Percentiles rank a stretch among this genome's conserved stretches.
Evolutionary conservation across 1,139 yeast genomes (phyloP).

Genomic region (Yamadazyma atmosphaerica): DNA sequence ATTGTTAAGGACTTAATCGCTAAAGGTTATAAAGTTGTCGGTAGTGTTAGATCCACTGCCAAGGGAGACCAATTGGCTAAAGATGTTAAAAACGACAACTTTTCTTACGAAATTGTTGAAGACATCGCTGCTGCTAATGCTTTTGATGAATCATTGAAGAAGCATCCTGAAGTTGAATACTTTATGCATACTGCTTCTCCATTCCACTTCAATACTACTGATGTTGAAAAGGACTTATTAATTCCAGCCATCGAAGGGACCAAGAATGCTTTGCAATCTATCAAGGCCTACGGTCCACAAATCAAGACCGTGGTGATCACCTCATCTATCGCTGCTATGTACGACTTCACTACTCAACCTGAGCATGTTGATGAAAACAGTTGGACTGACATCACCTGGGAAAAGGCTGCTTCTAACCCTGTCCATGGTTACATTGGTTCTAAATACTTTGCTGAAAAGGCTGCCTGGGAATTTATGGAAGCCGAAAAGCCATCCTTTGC

Average conservation of each 20-base stretch:
- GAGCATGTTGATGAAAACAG: conserved; percentile 24
- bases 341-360: not conserved
- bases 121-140: conserved; percentile 52
- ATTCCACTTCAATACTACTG: conserved; percentile 15
- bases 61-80: conserved; percentile 48
- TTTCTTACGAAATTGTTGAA: conserved; percentile 48
- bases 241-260: conserved; percentile 23
- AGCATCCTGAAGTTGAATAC: conserved; percentile 49
- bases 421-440: conserved; percentile 30
- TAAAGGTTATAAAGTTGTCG: conserved; percentile 53
- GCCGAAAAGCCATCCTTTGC: conserved; percentile 25
- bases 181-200: conserved; percentile 54
- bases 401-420: conserved; percentile 24
- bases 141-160: conserved; percentile 50
- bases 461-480: conserved; percentile 54
- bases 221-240: conserved; percentile 19
- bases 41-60: conserved; percentile 54
- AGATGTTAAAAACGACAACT: conserved; percentile 26
- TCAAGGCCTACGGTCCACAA: conserved; percentile 23
- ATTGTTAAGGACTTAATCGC: conserved; percentile 25
- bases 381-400: conserved; percentile 42
- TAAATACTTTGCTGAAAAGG: conserved; percentile 33
- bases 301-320: conserved; percentile 27
- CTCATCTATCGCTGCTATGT: conserved; percentile 24
- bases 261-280: conserved; percentile 23